A percentile compares a stretch with the other conserved stretches of the same genome.
Conservation (phyloP, 208 protist genomes). For the Zelonia costaricensis region DNA sequence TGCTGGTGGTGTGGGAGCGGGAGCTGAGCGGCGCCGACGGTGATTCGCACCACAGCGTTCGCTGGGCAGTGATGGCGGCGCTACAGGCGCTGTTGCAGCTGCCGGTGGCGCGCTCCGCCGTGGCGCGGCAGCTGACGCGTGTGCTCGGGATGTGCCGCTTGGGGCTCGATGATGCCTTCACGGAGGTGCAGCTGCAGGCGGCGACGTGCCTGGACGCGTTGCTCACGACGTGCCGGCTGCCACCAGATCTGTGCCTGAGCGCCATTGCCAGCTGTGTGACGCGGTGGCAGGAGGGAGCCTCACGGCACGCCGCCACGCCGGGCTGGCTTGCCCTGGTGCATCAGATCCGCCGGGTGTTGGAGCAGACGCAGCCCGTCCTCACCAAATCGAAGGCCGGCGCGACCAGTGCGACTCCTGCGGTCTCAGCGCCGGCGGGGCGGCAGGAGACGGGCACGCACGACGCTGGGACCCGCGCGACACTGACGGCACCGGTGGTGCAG, state of each 20-base stretch:
- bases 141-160: constrained; percentile 41
- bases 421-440: neutral
- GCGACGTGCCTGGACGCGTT: constrained; percentile 33
- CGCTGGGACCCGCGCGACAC: neutral
- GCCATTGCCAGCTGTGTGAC: constrained; percentile 45
- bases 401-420: too few relatives aligned
- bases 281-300: constrained; percentile 42
- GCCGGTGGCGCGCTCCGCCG: constrained; percentile 9
- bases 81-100: constrained; percentile 33
- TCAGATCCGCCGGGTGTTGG: constrained; percentile 43
- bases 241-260: constrained; percentile 44
- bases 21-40: constrained; percentile 14
- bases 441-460: neutral
- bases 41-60: constrained; percentile 43
- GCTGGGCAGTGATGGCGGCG: constrained; percentile 29
- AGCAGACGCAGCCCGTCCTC: constrained; percentile 7
- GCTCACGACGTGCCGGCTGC: constrained; percentile 10
- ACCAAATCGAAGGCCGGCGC: neutral
- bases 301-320: constrained; percentile 29
- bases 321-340: constrained; percentile 66
- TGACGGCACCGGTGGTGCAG: constrained; percentile 39
- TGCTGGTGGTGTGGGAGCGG: constrained; percentile 32
- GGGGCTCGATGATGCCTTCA: constrained; percentile 81
- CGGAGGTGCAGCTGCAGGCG: constrained; percentile 68
- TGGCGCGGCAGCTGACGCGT: constrained; percentile 38